These are phyloP conservation scores for Suillus decipiens DNA, from an alignment of 768 basidiomycete genomes.

Conservation along the genomic window DNA sequence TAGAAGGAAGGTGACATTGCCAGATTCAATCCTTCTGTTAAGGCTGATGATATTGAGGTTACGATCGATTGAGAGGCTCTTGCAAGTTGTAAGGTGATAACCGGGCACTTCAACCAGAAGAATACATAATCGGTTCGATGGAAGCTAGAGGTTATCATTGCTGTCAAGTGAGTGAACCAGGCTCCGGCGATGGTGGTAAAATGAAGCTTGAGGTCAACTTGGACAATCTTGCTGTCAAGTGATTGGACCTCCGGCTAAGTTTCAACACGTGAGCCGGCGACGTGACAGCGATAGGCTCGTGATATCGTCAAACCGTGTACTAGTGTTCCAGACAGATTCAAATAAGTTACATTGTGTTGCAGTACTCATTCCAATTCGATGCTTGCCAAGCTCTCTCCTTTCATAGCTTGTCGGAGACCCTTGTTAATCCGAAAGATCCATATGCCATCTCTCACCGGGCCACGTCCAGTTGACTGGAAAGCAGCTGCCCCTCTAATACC, in stretches of 20 bases:
- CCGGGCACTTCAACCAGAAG: too few relatives aligned
- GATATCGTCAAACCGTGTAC: neutral
- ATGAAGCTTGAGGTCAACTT: neutral
- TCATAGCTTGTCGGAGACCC: too few relatives aligned
- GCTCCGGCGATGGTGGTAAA: too few relatives aligned
- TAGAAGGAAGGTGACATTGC: too few relatives aligned
- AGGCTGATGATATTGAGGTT: too few relatives aligned
- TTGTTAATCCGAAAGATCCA: neutral
- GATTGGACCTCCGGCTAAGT: neutral
- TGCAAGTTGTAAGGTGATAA: too few relatives aligned
- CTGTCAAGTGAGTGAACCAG: too few relatives aligned
- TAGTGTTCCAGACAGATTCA: neutral
- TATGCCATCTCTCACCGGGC: slow-evolving; percentile 20
- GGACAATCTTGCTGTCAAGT: too few relatives aligned
- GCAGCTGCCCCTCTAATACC: slow-evolving; percentile 59
- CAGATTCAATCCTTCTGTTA: too few relatives aligned
- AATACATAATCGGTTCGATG: neutral
- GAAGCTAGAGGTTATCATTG: too few relatives aligned
- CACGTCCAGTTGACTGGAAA: slow-evolving; percentile 70
- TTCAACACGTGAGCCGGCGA: neutral
- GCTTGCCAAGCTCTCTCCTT: neutral
- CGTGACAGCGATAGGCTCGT: neutral
- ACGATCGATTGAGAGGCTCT: too few relatives aligned
- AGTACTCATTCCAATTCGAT: neutral
- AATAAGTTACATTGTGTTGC: neutral